Evolutionary conservation across 1,284 basidiomycete species (phyloP), one percentile per base, ranked within the genome.

Genomic region (Rhizoctonia solani): DNA sequence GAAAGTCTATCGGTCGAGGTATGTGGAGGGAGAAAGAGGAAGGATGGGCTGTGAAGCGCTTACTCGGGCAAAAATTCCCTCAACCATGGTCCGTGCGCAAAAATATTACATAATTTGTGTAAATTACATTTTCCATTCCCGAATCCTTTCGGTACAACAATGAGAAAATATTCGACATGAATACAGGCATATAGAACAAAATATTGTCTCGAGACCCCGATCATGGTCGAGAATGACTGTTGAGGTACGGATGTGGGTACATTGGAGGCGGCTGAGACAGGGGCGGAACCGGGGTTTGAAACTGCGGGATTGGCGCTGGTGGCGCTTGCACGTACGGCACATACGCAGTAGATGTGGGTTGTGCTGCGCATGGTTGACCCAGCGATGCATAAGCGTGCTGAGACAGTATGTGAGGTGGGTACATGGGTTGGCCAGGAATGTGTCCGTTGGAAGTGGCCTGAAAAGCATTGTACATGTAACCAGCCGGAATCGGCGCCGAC

Each of bases 11-110:
- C n/a, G n/a, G n/a, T n/a, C n/a, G n/a, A 54, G 59, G 67, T 68
- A 44, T 58, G 53, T 37, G 34, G 49, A 63, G 42, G 67, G 54
- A 59, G 67, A 63, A 55, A 39, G 46, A 68, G 52, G 16, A 50
- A n/a, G 23, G 52, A 1, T 21, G 16, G 23, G 29, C n/a, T n/a
- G 47, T 30, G 50, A 27, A 39, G 41, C 55, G 46, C 42, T 59
- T 61, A 34, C 46, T 53, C 34, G 19, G 27, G 56, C 55, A 53
- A 68, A 68, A 53, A 25, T 56, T 52, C 23, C 32, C 29, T 27
- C n/a, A 27, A 32, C 5, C 19, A 27, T 49, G 47, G 67, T 39
- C 58, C 52, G 58, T 63, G 58, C 52, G 19, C 54, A 37, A 44
- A 41, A 44, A 67, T 19, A 59, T 68, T 56, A 52, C 50, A 52